A percentile compares a stretch with the other conserved stretches of the same genome.
Evolutionary conservation across 2,329 filamentous ascomycete genomes (phyloP).

Genomic region (Penicillium sp.): DNA sequence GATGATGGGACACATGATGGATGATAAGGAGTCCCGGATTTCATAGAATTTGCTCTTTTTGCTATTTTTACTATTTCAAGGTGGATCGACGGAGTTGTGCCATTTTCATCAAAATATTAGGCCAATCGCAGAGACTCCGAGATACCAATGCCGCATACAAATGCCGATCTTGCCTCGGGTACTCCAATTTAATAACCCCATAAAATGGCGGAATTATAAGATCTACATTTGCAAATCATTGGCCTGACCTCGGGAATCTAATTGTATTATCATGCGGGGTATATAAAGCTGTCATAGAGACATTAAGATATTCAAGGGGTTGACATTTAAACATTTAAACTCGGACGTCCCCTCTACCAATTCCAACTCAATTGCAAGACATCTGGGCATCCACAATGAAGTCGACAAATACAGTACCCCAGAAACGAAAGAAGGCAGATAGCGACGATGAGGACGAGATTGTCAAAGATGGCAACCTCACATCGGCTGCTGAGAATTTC

Average conservation of each 20-base stretch:
- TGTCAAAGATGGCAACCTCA: constrained; percentile 5
- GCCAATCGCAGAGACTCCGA: constrained; percentile 5
- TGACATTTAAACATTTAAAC: neutral
- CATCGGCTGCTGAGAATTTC: constrained; percentile 21
- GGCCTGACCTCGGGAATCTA: neutral
- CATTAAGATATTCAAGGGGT: neutral
- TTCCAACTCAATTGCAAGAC: neutral
- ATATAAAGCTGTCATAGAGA: neutral
- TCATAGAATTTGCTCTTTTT: neutral
- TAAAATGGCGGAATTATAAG: neutral
- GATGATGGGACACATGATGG: neutral
- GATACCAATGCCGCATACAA: neutral
- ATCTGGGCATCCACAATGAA: neutral
- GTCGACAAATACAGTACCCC: neutral
- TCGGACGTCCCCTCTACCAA: neutral
- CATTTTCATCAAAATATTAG: neutral
- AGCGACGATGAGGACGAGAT: neutral
- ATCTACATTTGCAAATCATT: neutral
- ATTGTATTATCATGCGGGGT: neutral
- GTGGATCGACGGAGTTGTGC: neutral
- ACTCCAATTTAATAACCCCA: neutral
- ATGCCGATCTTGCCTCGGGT: constrained; percentile 3
- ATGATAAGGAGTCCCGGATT: neutral
- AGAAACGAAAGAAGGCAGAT: constrained; percentile 1
- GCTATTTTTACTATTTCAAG: neutral